Conservation (phyloP, 176 grass and related monocot species). For the Eleusine coracana region DNA sequence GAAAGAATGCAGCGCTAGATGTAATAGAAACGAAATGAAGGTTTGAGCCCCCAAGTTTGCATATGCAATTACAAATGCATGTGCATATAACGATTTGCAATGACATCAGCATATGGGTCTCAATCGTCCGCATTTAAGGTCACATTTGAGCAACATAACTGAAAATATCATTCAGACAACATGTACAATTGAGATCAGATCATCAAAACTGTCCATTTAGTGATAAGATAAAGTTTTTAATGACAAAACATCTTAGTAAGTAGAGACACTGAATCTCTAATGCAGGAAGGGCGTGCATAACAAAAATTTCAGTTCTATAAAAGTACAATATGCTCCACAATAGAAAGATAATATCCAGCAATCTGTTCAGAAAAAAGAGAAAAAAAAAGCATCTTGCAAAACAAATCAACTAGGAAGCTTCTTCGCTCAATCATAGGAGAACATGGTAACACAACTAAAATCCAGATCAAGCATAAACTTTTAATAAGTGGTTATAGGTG, state of each 20-base stretch:
- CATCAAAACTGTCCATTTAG: neutral
- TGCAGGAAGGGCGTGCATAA: neutral
- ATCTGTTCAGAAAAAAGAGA: neutral
- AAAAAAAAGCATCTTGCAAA: neutral
- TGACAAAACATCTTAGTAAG: neutral
- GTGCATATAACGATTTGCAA: slow-evolving; percentile 17
- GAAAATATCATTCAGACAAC: neutral
- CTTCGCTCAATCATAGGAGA: neutral
- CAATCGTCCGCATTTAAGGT: neutral
- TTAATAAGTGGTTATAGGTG: neutral
- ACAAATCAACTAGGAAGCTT: slow-evolving; percentile 5
- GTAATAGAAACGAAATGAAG: slow-evolving; percentile 15
- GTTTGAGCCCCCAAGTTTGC: slow-evolving; percentile 6
- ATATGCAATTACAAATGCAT: slow-evolving; percentile 32
- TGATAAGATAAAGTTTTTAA: slow-evolving; percentile 1
- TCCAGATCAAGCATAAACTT: slow-evolving; percentile 16
- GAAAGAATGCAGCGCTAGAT: slow-evolving; percentile 23
- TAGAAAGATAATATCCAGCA: neutral
- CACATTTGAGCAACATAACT: slow-evolving; percentile 4
- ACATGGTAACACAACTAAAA: neutral
- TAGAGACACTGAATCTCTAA: neutral
- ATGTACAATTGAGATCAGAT: slow-evolving; percentile 1
- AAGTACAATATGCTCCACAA: neutral
- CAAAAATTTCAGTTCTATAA: neutral
- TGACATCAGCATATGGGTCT: slow-evolving; percentile 26